Conservation (phyloP, 805 yeast genomes). For the Sugiyamaella marilandica region DNA sequence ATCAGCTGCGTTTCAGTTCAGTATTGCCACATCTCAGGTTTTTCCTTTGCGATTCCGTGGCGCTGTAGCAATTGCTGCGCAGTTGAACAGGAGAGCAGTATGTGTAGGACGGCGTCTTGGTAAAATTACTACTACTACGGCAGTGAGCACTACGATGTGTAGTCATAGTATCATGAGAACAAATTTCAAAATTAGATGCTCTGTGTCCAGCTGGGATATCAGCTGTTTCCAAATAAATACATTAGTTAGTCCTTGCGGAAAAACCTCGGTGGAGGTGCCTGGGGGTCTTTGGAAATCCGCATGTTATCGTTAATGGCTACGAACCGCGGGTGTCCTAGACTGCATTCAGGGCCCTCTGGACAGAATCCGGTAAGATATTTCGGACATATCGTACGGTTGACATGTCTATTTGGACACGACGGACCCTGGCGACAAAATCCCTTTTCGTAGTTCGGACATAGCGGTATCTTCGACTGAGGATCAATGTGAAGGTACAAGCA, state of each 20-base stretch:
- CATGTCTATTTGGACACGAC: slow-evolving; percentile 73
- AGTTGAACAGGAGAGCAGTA: too few species aligned
- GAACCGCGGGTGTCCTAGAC: slow-evolving; percentile 78
- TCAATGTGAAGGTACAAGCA: slow-evolving; percentile 90
- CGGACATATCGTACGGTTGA: slow-evolving; percentile 71
- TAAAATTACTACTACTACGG: too few species aligned
- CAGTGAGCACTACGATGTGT: too few species aligned
- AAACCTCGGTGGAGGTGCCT: slow-evolving; percentile 2
- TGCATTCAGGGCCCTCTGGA: slow-evolving; percentile 78
- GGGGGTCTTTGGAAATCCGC: slow-evolving; percentile 2
- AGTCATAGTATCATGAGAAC: not conserved
- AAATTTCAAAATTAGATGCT: not conserved
- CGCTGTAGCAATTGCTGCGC: too few species aligned
- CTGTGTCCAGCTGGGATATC: not conserved
- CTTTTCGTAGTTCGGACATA: slow-evolving; percentile 72
- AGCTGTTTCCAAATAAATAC: not conserved
- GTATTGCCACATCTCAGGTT: too few species aligned
- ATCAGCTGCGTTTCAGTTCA: too few species aligned
- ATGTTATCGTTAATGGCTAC: slow-evolving; percentile 27
- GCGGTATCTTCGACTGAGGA: slow-evolving; percentile 83
- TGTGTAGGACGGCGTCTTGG: too few species aligned
- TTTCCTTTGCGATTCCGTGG: too few species aligned
- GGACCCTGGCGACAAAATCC: slow-evolving; percentile 96
- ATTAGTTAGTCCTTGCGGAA: not conserved
- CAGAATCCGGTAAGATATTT: slow-evolving; percentile 85